Conservation (phyloP, 257 asterid species). For the Solanum pimpinellifolium region DNA sequence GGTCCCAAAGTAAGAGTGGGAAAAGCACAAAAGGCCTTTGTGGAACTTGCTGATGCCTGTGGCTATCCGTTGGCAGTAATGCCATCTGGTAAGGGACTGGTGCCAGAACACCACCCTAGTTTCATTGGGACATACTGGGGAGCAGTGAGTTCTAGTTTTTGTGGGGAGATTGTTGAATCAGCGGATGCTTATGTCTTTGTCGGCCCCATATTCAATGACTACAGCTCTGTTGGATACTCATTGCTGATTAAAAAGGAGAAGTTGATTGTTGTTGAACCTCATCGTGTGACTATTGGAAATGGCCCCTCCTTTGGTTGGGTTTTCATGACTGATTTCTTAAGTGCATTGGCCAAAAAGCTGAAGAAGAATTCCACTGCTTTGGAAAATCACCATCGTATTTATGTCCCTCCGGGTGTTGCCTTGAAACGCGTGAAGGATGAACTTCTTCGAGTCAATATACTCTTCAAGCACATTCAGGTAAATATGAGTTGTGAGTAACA, state of each 20-base stretch:
- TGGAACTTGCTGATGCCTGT: conserved; percentile 16
- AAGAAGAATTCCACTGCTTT: conserved; percentile 15
- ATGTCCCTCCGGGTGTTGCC: conserved; percentile 20
- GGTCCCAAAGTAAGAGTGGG: conserved; percentile 20
- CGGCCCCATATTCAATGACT: conserved; percentile 27
- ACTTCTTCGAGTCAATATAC: conserved; percentile 19
- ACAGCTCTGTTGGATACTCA: conserved; percentile 25
- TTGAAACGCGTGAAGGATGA: conserved; percentile 9
- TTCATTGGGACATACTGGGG: conserved; percentile 28
- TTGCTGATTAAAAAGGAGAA: conserved; percentile 21
- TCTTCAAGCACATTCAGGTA: conserved; percentile 26
- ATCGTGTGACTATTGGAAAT: conserved; percentile 18
- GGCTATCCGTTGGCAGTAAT: conserved; percentile 17
- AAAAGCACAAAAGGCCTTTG: conserved; percentile 16
- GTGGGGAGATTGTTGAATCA: conserved; percentile 27
- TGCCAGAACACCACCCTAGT: conserved; percentile 18
- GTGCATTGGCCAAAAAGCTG: conserved; percentile 13
- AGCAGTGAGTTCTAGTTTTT: conserved; percentile 18
- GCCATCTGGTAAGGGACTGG: conserved; percentile 26
- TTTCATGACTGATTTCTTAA: conserved; percentile 17
- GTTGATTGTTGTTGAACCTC: conserved; percentile 9
- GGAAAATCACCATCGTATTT: conserved; percentile 18
- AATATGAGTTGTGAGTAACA: background rate
- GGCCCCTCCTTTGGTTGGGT: conserved; percentile 30
- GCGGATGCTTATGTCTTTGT: conserved; percentile 27